Evolutionary conservation across 2,329 filamentous ascomycete species (phyloP), one percentile per base, ranked within the genome.

Genomic region (Incumbomyces delicatus): DNA sequence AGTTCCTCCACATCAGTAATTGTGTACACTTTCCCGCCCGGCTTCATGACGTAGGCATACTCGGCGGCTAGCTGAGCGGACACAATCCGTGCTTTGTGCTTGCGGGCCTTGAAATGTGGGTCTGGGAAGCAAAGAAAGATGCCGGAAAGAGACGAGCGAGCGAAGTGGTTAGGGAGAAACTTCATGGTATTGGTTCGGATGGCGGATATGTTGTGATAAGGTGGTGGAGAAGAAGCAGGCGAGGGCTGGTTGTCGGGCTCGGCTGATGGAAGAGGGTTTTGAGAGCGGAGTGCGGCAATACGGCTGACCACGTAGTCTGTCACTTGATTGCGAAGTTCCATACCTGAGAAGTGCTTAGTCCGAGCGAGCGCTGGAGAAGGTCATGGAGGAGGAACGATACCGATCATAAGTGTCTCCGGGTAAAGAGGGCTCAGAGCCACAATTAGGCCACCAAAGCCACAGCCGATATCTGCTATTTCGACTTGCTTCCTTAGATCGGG

Each of bases 51-150:
- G 62, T 85, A 96, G 0, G 92, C 92, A 61, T 98, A 98, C 66
- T 98, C 92, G 0, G 88, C 86, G 60, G 87, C 89, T 44, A 98
- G 71, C 12, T 87, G 88, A 36, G 84, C 77, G 17, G 86, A 92
- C 2, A 98, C 87, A 58, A 98, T 98, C 33, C 92, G 76, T 33
- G 89, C 89, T 68, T 98, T 98, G 72, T 96, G 92, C 67, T 98
- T 98, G 53, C 90, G 78, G 11, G 87, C 80, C 68, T 98, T 98
- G 74, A 98, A 98, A 67, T 98, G 92, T 49, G 92, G 92, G 61
- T 98, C 92, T 0, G 92, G 92, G 63, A 98, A 98, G 71, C 92
- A 98, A 58, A 98, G 85, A 66, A 98, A 98, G 61, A 96, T 86
- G 62, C 94, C 94, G 53, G 76, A 78, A 12, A 98, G 78, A 63